These are phyloP conservation scores for Cryptococcus floricola DNA, from an alignment of 1,284 basidiomycete species.

Conservation along the genomic window DNA sequence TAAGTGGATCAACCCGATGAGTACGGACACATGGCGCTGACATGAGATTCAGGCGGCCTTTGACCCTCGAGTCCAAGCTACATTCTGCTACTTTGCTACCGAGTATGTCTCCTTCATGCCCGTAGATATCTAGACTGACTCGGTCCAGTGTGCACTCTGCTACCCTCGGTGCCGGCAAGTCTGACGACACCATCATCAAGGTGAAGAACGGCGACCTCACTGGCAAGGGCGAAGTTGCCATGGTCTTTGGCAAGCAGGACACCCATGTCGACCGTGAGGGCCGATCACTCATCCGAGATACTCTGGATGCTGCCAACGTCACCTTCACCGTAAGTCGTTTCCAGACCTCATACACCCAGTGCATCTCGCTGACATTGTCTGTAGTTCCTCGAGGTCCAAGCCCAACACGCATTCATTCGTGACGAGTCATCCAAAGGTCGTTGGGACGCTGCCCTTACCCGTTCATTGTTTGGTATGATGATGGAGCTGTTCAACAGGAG, in stretches of 20 bases:
- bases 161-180: slow-evolving; percentile 75
- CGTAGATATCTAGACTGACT: slow-evolving; percentile 15
- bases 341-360: neutral
- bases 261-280: slow-evolving; percentile 83
- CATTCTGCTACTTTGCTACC: slow-evolving; percentile 90
- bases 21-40: neutral
- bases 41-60: slow-evolving; percentile 65
- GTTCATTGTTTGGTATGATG: slow-evolving; percentile 77
- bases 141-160: slow-evolving; percentile 63
- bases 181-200: slow-evolving; percentile 67
- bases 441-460: slow-evolving; percentile 85
- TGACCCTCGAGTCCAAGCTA: slow-evolving; percentile 72
- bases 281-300: slow-evolving; percentile 73
- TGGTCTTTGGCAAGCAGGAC: slow-evolving; percentile 93
- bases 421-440: slow-evolving; percentile 85
- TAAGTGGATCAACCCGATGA: slow-evolving; percentile 36
- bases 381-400: slow-evolving; percentile 86
- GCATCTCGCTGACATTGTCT: neutral
- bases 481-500: slow-evolving; percentile 89
- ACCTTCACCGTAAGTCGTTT: slow-evolving; percentile 58
- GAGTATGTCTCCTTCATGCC: slow-evolving; percentile 50
- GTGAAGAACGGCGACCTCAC: slow-evolving; percentile 70
- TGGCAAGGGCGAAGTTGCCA: slow-evolving; percentile 75
- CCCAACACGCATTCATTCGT: slow-evolving; percentile 89
- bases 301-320: slow-evolving; percentile 72